Conservation (phyloP, 208 protist genomes). For the Leishmania mexicana region DNA sequence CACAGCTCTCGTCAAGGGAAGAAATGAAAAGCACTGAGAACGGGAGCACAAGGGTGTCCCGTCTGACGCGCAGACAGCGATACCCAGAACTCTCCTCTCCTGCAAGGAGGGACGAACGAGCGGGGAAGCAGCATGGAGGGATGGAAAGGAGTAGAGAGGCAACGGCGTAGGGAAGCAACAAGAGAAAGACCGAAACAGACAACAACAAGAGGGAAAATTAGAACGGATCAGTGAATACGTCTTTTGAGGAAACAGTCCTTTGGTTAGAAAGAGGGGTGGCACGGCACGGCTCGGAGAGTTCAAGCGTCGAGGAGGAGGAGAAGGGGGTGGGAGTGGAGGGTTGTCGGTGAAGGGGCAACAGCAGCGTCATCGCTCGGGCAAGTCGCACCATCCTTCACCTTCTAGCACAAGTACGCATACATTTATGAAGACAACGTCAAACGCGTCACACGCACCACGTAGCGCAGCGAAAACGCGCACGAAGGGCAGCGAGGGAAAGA, state of each 20-base stretch:
- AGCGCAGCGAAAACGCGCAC: background rate
- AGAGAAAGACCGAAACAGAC: background rate
- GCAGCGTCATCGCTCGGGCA: background rate
- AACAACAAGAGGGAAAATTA: background rate
- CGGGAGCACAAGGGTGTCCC: no score
- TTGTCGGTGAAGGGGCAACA: background rate
- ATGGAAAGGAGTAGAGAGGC: background rate
- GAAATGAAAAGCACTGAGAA: background rate
- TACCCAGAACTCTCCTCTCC: no score
- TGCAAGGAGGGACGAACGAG: no score
- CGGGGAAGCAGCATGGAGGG: background rate
- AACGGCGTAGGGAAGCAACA: background rate
- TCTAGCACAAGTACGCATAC: background rate
- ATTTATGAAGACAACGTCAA: background rate
- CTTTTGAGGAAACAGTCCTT: constrained; percentile 5
- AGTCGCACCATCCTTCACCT: background rate
- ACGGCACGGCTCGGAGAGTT: background rate
- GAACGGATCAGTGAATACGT: background rate
- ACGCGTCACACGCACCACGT: background rate
- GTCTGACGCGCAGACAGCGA: background rate
- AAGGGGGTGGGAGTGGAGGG: background rate
- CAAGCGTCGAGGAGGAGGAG: background rate
- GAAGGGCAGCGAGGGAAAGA: background rate
- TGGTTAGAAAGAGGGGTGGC: background rate
- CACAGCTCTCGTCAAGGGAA: background rate